phyloP scores from a whole-genome alignment of 768 basidiomycete genomes.

The Chlorophyllum brunneum region DNA sequence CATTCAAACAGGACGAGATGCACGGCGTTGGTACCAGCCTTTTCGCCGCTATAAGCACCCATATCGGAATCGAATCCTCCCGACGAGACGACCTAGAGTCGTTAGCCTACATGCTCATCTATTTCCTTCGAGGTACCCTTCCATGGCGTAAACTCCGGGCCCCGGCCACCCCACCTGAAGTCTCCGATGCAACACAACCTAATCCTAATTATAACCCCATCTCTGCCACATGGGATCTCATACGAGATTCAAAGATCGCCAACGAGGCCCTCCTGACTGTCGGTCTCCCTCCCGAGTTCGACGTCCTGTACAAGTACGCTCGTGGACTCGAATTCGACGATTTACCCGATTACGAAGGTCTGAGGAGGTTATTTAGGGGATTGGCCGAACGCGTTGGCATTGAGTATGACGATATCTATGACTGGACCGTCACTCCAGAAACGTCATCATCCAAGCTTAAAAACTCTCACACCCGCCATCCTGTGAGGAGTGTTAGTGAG shows the following conservation, averaged over 20 bases:
- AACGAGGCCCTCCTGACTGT: slow-evolving; percentile 66
- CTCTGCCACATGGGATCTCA: slow-evolving; percentile 71
- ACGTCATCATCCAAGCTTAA: background rate
- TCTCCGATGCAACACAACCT: slow-evolving; percentile 23
- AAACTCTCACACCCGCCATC: slow-evolving; percentile 13
- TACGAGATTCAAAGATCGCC: slow-evolving; percentile 68
- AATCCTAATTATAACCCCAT: slow-evolving; percentile 47
- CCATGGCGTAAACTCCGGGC: slow-evolving; percentile 78
- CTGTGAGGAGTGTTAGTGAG: slow-evolving; percentile 24
- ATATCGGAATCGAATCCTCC: slow-evolving; percentile 51
- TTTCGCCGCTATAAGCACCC: slow-evolving; percentile 16
- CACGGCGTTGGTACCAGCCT: slow-evolving; percentile 79
- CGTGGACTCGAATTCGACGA: slow-evolving; percentile 84
- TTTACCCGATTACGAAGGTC: slow-evolving; percentile 83
- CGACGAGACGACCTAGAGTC: slow-evolving; percentile 79
- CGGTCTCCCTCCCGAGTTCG: slow-evolving; percentile 78
- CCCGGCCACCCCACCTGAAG: slow-evolving; percentile 29
- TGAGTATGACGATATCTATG: slow-evolving; percentile 48
- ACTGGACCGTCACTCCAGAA: slow-evolving; percentile 33
- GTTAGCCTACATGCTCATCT: slow-evolving; percentile 79
- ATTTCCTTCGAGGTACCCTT: slow-evolving; percentile 72
- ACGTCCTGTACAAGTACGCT: slow-evolving; percentile 76
- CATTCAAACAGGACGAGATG: slow-evolving; percentile 68
- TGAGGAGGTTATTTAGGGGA: slow-evolving; percentile 67
- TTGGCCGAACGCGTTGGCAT: slow-evolving; percentile 52